Base-by-base conservation (phyloP, 305 asterid species). In the Stenogyne calaminthoides region DNA sequence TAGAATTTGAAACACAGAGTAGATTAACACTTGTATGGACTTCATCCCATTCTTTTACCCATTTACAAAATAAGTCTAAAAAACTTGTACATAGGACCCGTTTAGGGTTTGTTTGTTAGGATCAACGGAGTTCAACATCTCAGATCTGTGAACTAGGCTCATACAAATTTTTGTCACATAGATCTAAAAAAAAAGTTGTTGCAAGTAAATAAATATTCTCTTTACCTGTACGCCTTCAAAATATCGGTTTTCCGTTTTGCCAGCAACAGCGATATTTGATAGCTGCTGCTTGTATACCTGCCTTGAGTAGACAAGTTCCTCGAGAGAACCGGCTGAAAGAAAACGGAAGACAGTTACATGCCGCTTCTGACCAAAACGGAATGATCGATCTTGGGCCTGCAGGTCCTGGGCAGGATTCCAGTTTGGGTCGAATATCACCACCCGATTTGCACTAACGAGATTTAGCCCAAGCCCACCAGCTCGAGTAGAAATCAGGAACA, bases 381-480 rank as follows among this genome's bases (percentile, higher is more conserved):
- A 95, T 64, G 99, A 92, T 67, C 99, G 86, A 44, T 95, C 99
- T 80, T 92, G 98, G 10, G 99, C 99, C 88, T 95, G 99, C 84
- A 95, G 75, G 85, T 95, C 98, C 76, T 95, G 98, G 54, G 99
- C 95, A 9, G 98, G 99, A 64, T 95, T 95, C 98, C 99, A 95
- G 81, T 92, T 92, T 57, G 98, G 99, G 79, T 95, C 98, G 70
- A 95, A 95, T 77, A 92, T 89, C 47, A 95, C 97, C 32, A 95
- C 99, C 37, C 98, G 88, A 82, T 95, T 95, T 29, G 99, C 98
- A 75, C 98, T 87, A 6, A 90, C 98, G 46, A 94, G 99, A 81
- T 95, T 95, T 49, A 95, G 89, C 16, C 99, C 98, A 64, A 92
- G 97, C 74, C 99, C 98, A 58, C 99, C 99, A 75, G 99, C 99